Evolutionary conservation across 768 basidiomycete genomes (phyloP), one percentile per base, ranked within the genome.

Genomic region (Leucocoprinus leucothites): DNA sequence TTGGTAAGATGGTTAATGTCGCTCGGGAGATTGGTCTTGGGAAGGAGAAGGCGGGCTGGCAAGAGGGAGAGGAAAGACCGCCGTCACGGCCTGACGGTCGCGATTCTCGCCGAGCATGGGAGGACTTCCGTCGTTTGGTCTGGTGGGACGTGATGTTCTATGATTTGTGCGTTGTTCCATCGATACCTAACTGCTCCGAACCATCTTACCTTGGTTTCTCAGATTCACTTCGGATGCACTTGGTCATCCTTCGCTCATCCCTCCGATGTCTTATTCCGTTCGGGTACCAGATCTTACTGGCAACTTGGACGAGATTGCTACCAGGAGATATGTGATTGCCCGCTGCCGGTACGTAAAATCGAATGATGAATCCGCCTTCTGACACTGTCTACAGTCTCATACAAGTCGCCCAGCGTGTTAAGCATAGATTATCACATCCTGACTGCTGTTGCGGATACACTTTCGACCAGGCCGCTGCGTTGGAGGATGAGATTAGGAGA

Each of bases 71-170:
- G 58, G 42, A 40, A 54, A 77, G 24, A 26, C 19, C 46, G 2
- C 14, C 26, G 2, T 22, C 36, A 25, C 46, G 44, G 22, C 16
- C 26, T n/a, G n/a, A n/a, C n/a, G n/a, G n/a, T n/a, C n/a, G n/a
- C 13, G 36, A 55, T 21, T 40, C 35, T 22, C 51, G 44, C 18
- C 53, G 38, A 13, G 24, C 11, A 41, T 55, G 46, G 53, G 60
- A 61, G 41, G 73, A 73, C 28, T 63, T 64, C 57, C 67, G 67
- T 44, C 64, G 69, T 45, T 63, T 67, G 76, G 67, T 89, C 5
- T 90, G 90, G 87, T 92, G 90, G 90, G 86, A 89, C 50, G 75
- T 90, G 9, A 78, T 83, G 64, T 89, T 81, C 67, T 90, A 84
- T 65, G 91, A 92, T 66, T 64, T 86, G 90, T 91, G 65, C 61